Evolutionary conservation across 805 yeast species (phyloP), one percentile per base, ranked within the genome.

Genomic region (Metschnikowia picachoensis): DNA sequence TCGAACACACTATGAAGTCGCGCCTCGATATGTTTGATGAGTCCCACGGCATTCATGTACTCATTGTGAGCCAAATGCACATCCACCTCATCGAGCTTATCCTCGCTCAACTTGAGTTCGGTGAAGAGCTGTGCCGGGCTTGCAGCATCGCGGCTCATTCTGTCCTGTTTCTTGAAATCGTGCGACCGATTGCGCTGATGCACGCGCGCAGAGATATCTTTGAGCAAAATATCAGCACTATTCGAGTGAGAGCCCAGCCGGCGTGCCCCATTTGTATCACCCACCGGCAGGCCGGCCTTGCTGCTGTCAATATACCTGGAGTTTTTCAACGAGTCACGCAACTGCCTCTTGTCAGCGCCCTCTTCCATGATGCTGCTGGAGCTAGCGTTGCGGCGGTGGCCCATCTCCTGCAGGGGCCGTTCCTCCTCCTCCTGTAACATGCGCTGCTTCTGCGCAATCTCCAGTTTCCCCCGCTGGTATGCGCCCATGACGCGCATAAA

Each of bases 51-150:
- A 36, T 67, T 70, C 41, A 60, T 64, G 55, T 75, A 83, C 45
- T 76, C 73, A 43, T 78, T 76, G 55, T 85, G 83, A 10, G 87
- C 83, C 25, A 85, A 71, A 44, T 73, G 73, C 12, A 83, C 79
- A 59, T 87, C 94, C 35, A 85, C 72, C 45, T 84, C 88, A 57
- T 85, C 89, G 14, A 86, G 68, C 30, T 71, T 64, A 43, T 82
- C 85, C 55, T 84, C 90, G 12, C 82, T 67, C 29, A 66, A 65
- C 45, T 78, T 76, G 45, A 84, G 66, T 15, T 67, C 76, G 44
- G 73, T 70, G 50, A 79, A 67, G 13, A 69, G 43, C 57, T 68
- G 60, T 4, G 53, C 44, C 9, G 55, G 49, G 35, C 44, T 47
- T 33, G 37, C 43, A 3, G 42, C 38, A 35, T 51, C 50, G 11